Conservation (phyloP, 345 rosid genomes). For the Moringa oleifera region DNA sequence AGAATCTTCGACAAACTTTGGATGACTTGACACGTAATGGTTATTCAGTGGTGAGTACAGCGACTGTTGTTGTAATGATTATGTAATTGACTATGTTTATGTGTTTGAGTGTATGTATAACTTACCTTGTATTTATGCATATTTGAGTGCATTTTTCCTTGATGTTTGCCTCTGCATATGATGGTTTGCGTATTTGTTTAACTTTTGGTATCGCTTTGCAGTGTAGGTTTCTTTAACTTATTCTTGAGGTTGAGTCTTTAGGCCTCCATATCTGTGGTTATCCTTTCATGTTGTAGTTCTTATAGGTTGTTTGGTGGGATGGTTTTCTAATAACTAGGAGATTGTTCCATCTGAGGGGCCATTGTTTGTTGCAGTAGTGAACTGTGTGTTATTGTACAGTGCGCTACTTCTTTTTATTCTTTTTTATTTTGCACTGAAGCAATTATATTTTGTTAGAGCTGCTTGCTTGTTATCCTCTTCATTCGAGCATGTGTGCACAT, state of each 20-base stretch:
- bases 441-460: too few relatives aligned
- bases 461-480: too few relatives aligned
- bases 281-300: background rate
- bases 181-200: background rate
- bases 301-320: background rate
- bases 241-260: background rate
- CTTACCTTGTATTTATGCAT: background rate
- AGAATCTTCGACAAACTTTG: slow-evolving; percentile 98
- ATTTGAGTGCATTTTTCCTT: too few relatives aligned
- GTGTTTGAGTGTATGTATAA: background rate
- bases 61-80: background rate
- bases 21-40: slow-evolving; percentile 87
- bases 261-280: background rate
- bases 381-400: background rate
- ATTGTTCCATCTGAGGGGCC: background rate
- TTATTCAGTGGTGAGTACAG: slow-evolving; percentile 76
- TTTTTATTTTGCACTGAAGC: too few relatives aligned
- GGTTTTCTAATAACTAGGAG: background rate
- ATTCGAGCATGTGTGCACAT: too few relatives aligned
- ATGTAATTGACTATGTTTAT: background rate
- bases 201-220: background rate
- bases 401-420: too few relatives aligned
- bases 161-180: too few relatives aligned
- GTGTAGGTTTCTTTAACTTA: too few relatives aligned
- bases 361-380: background rate